Conservation (phyloP, 805 yeast species). For the Barnettozyma siamensis region DNA sequence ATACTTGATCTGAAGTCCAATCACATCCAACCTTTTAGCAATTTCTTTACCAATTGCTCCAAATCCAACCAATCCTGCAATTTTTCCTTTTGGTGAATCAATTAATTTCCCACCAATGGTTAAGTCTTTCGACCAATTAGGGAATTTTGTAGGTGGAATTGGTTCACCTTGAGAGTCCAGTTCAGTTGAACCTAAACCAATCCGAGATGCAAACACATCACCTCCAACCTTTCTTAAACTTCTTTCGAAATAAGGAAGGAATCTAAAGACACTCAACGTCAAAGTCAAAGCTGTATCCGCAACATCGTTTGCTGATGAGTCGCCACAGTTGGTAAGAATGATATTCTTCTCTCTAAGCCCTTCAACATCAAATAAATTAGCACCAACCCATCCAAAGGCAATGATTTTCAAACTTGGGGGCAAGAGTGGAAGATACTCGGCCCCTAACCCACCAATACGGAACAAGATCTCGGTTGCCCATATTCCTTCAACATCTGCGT, state of each 20-base stretch:
- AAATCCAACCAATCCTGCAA: constrained; percentile 63
- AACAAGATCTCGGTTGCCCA: constrained; percentile 54
- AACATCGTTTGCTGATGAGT: constrained; percentile 57
- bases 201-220: constrained; percentile 42
- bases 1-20: constrained; percentile 63
- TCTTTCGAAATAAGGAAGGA: constrained; percentile 35
- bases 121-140: constrained; percentile 36
- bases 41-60: constrained; percentile 69
- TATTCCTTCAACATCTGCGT: constrained; percentile 40
- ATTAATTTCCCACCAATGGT: constrained; percentile 40
- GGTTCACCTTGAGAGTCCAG: constrained; percentile 31
- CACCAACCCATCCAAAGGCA: constrained; percentile 56
- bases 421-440: constrained; percentile 35
- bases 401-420: constrained; percentile 45
- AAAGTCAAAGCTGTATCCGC: constrained; percentile 64
- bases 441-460: constrained; percentile 34
- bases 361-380: constrained; percentile 44
- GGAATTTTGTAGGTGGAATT: constrained; percentile 26
- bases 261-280: constrained; percentile 55
- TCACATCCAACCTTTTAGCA: constrained; percentile 45
- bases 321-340: constrained; percentile 51
- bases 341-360: constrained; percentile 43
- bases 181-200: constrained; percentile 27
- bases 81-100: constrained; percentile 50
- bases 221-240: constrained; percentile 31